Evolutionary conservation across 192 early-diverging fungal species (phyloP).

Genomic region (Backusella tuberculispora): DNA sequence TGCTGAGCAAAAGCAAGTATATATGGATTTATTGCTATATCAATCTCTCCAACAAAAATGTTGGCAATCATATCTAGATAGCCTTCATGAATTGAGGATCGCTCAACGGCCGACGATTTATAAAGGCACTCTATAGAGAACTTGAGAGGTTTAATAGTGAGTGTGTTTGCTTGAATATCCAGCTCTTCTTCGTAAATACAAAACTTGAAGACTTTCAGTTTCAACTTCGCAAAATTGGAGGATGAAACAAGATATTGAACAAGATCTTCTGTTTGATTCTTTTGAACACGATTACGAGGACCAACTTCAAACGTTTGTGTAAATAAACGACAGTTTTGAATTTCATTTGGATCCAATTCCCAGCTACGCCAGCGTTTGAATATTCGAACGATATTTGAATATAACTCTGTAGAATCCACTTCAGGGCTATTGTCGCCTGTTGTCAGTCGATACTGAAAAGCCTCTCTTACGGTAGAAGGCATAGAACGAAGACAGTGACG

Average conservation of each 20-base stretch:
- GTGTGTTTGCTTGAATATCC: slow-evolving; percentile 48
- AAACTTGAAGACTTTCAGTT: slow-evolving; percentile 46
- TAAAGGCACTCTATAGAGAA: slow-evolving; percentile 47
- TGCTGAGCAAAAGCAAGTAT: slow-evolving; percentile 61
- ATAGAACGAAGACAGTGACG: slow-evolving; percentile 60
- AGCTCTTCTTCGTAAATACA: slow-evolving; percentile 51
- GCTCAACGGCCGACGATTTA: slow-evolving; percentile 21
- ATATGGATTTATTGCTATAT: slow-evolving; percentile 51
- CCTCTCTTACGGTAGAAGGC: slow-evolving; percentile 35
- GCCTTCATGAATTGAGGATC: slow-evolving; percentile 20
- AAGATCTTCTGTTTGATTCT: slow-evolving; percentile 26
- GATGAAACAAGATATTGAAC: slow-evolving; percentile 41
- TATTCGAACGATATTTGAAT: slow-evolving; percentile 44
- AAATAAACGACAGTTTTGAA: slow-evolving; percentile 50
- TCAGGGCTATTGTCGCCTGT: slow-evolving; percentile 37
- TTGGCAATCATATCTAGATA: slow-evolving; percentile 51
- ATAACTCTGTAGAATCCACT: slow-evolving; percentile 48
- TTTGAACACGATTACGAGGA: background rate
- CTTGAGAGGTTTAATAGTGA: slow-evolving; percentile 40
- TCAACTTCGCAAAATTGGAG: slow-evolving; percentile 43
- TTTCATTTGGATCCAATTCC: slow-evolving; percentile 58
- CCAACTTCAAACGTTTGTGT: slow-evolving; percentile 47
- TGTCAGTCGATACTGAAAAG: slow-evolving; percentile 48
- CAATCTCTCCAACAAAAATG: slow-evolving; percentile 37
- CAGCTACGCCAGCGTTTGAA: slow-evolving; percentile 65